Evolutionary conservation across 108 stramenopile genomes (phyloP), one percentile per base, ranked within the genome.

Genomic region (Craspedostauros australis): DNA sequence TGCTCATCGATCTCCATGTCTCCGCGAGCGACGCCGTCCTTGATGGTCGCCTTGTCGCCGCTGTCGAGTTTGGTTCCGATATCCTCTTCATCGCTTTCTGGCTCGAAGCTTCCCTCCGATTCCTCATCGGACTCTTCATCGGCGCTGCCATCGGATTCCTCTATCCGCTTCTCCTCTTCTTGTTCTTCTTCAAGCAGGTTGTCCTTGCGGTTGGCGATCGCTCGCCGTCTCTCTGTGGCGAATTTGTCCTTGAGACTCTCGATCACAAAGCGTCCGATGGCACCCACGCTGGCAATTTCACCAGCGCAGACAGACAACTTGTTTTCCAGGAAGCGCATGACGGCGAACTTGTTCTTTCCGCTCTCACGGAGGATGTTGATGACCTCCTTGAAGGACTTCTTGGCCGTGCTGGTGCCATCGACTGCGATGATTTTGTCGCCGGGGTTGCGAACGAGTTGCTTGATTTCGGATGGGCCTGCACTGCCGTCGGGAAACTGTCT

Each of bases 361-460:
- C 69, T 72, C 46, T 75, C 75, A 9, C 75, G 74, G 18, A 91
- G 57, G 58, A 86, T 57, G 1, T 21, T 53, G 38, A 91, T 91
- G 1, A 91, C 79, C 50, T 91, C 77, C 41, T 80, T 60, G 66
- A 91, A 91, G 16, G 84, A 50, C 57, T 86, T 88, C 9, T 78
- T 75, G n/a, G 86, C 66, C 7, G 82, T 81, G 39, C 73, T 80
- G 9, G 68, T 45, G 9, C 90, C 90, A 54, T 91, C 80, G 0
- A 91, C 86, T 15, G 90, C 86, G 62, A 88, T 88, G 27, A 91
- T 91, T 31, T 79, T 68, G 50, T 91, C 90, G 25, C 80, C 80
- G 11, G 60, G 37, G 39, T 64, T 72, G 1, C 81, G 81, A 46
- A 91, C 60, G 9, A 91, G 76, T 19, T 68, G 68, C 9, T 62